phyloP scores from a whole-genome alignment of 1,284 basidiomycete species.

The Moniliophthora roreri region DNA sequence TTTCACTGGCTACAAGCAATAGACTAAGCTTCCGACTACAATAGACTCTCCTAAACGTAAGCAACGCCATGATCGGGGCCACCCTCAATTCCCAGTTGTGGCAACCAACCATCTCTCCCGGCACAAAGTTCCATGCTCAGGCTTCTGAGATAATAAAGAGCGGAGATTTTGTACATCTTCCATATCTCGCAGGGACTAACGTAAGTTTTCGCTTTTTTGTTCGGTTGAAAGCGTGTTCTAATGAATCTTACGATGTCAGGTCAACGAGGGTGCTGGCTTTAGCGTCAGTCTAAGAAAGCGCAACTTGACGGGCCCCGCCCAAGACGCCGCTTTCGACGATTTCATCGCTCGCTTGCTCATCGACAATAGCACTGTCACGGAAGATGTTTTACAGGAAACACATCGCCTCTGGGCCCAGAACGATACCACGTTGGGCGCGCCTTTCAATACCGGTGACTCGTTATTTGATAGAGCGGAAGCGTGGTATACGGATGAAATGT shows the following conservation, averaged over 20 bases:
- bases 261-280: conserved; percentile 39
- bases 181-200: conserved; percentile 54
- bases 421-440: conserved; percentile 38
- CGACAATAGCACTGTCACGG: conserved; percentile 33
- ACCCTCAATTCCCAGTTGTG: conserved; percentile 55
- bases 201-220: conserved; percentile 28
- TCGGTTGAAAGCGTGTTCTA: background rate
- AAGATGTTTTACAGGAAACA: conserved; percentile 29
- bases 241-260: conserved; percentile 19
- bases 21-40: background rate
- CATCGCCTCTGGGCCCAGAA: conserved; percentile 37
- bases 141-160: conserved; percentile 46
- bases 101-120: conserved; percentile 52
- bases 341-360: conserved; percentile 36
- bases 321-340: conserved; percentile 31
- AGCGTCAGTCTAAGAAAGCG: conserved; percentile 26
- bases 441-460: conserved; percentile 58
- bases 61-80: conserved; percentile 42
- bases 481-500: conserved; percentile 61
- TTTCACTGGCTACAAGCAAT: background rate
- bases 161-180: conserved; percentile 53
- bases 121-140: conserved; percentile 46
- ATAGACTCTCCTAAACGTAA: conserved; percentile 43
- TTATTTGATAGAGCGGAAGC: conserved; percentile 54
- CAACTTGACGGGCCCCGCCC: conserved; percentile 24